Evolutionary conservation across 306 rosid species (phyloP).

Genomic region (Casuarina glauca): DNA sequence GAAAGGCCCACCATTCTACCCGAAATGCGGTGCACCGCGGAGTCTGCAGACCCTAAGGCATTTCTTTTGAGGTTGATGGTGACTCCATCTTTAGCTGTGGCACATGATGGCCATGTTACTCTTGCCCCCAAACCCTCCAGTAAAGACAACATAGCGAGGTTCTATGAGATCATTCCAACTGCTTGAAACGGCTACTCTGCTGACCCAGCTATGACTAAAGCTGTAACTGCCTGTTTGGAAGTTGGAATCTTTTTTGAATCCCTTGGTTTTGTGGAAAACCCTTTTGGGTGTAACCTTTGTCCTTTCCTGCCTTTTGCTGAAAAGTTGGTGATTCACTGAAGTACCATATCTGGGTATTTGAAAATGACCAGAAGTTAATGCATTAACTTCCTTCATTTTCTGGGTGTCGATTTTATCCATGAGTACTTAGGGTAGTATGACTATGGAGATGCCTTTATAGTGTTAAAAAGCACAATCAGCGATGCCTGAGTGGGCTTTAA

Average conservation of each 20-base stretch:
- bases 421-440: neutral
- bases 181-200: conserved; percentile 35
- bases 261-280: neutral
- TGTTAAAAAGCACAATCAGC: neutral
- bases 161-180: conserved; percentile 47
- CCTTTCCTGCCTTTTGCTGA: conserved; percentile 6
- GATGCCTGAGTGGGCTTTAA: conserved; percentile 18
- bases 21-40: conserved; percentile 39
- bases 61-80: conserved; percentile 54
- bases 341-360: conserved; percentile 6
- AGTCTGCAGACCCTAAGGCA: conserved; percentile 40
- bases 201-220: conserved; percentile 7
- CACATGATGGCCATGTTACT: conserved; percentile 99
- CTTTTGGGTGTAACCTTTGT: conserved; percentile 16
- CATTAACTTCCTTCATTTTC: neutral
- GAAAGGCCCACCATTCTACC: conserved; percentile 60
- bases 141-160: conserved; percentile 40
- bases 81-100: conserved; percentile 56
- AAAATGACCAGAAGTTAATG: neutral
- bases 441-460: neutral
- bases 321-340: conserved; percentile 9
- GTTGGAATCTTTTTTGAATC: conserved; percentile 29
- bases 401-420: neutral
- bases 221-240: conserved; percentile 20
- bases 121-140: conserved; percentile 61